Percentiles rank a stretch among this genome's conserved stretches.
These are phyloP conservation scores for Casuarina glauca DNA, from an alignment of 306 rosid species.

Conservation along the genomic window DNA sequence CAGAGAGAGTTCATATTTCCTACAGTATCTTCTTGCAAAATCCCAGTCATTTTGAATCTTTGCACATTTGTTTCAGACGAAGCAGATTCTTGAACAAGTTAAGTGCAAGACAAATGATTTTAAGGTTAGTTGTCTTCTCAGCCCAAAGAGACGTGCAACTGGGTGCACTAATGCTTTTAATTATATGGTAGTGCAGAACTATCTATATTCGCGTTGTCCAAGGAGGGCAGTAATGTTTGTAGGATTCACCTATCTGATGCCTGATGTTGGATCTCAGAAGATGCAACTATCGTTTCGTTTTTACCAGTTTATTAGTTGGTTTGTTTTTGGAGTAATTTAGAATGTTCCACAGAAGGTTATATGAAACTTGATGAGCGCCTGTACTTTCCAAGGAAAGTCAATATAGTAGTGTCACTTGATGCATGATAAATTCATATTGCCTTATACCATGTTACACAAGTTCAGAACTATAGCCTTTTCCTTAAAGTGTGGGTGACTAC, in stretches of 20 bases:
- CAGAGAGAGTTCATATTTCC: background rate
- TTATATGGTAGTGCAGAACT: background rate
- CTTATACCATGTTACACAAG: background rate
- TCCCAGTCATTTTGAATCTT: background rate
- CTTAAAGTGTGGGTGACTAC: slow-evolving; percentile 32
- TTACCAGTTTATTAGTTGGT: background rate
- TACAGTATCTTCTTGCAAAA: background rate
- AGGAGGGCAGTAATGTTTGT: background rate
- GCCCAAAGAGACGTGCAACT: background rate
- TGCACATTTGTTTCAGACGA: slow-evolving; percentile 44
- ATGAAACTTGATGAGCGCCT: background rate
- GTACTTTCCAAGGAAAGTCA: background rate
- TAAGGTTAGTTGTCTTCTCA: slow-evolving; percentile 55
- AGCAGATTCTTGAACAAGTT: slow-evolving; percentile 56
- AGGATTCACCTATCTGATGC: background rate
- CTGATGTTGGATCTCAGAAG: background rate
- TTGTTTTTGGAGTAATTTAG: background rate
- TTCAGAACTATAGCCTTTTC: slow-evolving; percentile 21
- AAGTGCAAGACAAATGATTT: slow-evolving; percentile 51
- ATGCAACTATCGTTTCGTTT: slow-evolving; percentile 4
- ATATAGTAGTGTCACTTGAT: background rate
- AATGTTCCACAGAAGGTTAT: background rate
- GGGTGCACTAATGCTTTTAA: background rate
- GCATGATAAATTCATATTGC: background rate
- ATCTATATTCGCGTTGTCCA: background rate